These are phyloP conservation scores for Amanita polypyramis DNA, from an alignment of 768 basidiomycete species.

Conservation along the genomic window DNA sequence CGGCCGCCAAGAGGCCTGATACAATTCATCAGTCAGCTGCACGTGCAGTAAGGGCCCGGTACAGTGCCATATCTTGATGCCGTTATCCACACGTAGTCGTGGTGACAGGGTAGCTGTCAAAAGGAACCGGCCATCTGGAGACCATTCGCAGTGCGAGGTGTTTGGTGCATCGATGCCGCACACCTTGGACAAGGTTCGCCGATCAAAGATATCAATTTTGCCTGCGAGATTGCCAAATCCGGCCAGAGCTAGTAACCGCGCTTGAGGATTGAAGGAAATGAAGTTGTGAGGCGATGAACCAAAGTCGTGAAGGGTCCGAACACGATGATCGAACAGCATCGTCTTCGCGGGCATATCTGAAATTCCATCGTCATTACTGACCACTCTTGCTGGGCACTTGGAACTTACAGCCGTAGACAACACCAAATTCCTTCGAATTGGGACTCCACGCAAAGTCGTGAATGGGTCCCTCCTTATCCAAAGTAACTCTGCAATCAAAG, in stretches of 20 bases:
- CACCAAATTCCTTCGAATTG: conserved; percentile 92
- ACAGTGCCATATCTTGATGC: conserved; percentile 94
- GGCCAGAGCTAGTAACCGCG: conserved; percentile 76
- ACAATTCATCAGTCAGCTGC: conserved; percentile 78
- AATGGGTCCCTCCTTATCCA: conserved; percentile 96
- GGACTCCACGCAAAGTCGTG: conserved; percentile 97
- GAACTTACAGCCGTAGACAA: conserved; percentile 89
- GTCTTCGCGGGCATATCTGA: conserved; percentile 93
- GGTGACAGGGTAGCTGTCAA: conserved; percentile 95
- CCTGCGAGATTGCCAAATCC: conserved; percentile 97
- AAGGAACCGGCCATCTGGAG: conserved; percentile 84
- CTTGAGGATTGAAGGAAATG: conserved; percentile 91
- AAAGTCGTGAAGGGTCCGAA: conserved; percentile 82
- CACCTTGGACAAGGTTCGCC: conserved; percentile 69
- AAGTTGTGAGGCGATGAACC: conserved; percentile 86
- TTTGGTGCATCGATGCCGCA: conserved; percentile 86
- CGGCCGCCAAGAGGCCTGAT: conserved; percentile 82
- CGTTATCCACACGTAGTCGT: conserved; percentile 92
- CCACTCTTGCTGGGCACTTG: conserved; percentile 2
- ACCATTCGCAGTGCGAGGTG: conserved; percentile 93
- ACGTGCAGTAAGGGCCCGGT: conserved; percentile 79
- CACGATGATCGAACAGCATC: conserved; percentile 85
- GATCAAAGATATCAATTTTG: conserved; percentile 86
- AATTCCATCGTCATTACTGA: conserved; percentile 1
- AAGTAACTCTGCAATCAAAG: conserved; percentile 80